Evolutionary conservation across 768 basidiomycete genomes (phyloP), one percentile per base, ranked within the genome.

Genomic region (Mycena capillaripes): DNA sequence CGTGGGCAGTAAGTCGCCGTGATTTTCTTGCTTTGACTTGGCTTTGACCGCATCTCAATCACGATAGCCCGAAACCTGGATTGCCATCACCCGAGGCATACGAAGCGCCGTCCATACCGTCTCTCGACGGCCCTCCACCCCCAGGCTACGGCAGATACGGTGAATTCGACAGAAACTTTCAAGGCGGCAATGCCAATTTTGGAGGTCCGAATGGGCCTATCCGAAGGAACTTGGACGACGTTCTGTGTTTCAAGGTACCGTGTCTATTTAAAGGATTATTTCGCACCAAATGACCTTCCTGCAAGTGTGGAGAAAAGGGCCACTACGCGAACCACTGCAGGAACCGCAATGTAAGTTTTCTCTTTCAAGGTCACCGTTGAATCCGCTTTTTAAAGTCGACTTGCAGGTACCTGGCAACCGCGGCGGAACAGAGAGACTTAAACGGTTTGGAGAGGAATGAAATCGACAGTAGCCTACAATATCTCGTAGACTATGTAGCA

Each of bases 271-370:
- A 8, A n/a, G n/a, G n/a, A 52, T 63, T 61, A 10, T 16, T 58
- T 56, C 55, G 23, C 44, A 61, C 5, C 29, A 7, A 48, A 48
- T 65, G 46, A 52, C 34, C 66, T 59, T 75, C 7, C 72, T n/a
- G n/a, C n/a, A n/a, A 96, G 92, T 98, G 97, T 78, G 95, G 95
- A 42, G 92, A 95, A 81, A 93, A 93, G 75, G 97, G 97, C 1
- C 97, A 99, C 79, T 97, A 97, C 79, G 97, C 97, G 23, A 97
- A 98, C 79, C 92, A 95, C 76, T 98, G 97, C 82, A 90, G 93
- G 48, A 97, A 97, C 80, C 86, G 94, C 66, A 97, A 96, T 79
- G 93, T 65, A 61, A 32, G 66, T 36, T 17, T 7, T 38, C 46
- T 30, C 19, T n/a, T n/a, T n/a, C n/a, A n/a, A n/a, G 42, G 6